Percentiles rank a stretch among this genome's conserved stretches.
These are phyloP conservation scores for Kwoniella botswanensis DNA, from an alignment of 768 basidiomycete species.

Conservation along the genomic window DNA sequence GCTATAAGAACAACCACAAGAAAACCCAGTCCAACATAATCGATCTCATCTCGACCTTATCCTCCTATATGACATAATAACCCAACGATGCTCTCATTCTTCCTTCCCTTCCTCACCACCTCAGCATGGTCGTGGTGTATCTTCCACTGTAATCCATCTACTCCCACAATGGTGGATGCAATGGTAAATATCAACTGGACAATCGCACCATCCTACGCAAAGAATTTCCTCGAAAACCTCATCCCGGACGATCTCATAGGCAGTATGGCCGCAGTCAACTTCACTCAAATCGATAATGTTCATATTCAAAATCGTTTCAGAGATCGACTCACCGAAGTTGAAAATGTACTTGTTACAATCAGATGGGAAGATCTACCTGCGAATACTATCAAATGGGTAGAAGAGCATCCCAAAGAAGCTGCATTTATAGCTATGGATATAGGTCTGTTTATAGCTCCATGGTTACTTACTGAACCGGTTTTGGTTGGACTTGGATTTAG, in stretches of 20 bases:
- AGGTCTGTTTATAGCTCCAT: not conserved
- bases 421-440: not conserved
- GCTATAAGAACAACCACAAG: not conserved
- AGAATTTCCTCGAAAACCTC: not conserved
- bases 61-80: not conserved
- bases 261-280: not conserved
- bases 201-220: not conserved
- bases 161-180: not conserved
- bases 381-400: not conserved
- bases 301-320: not conserved
- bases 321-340: not conserved
- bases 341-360: not conserved
- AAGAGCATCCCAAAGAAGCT: not conserved
- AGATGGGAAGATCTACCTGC: not conserved
- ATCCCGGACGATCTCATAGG: not conserved
- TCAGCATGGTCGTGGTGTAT: not conserved
- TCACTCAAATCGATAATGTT: not conserved
- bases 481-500: not conserved
- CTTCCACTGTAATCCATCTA: not conserved
- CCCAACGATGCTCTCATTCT: not conserved
- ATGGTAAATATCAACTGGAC: not conserved
- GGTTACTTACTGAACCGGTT: not conserved
- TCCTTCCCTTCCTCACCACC: not conserved
- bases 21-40: not conserved
- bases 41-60: not conserved